These are phyloP conservation scores for Colletotrichum limetticola DNA, from an alignment of 2,329 filamentous ascomycete genomes.

Conservation along the genomic window DNA sequence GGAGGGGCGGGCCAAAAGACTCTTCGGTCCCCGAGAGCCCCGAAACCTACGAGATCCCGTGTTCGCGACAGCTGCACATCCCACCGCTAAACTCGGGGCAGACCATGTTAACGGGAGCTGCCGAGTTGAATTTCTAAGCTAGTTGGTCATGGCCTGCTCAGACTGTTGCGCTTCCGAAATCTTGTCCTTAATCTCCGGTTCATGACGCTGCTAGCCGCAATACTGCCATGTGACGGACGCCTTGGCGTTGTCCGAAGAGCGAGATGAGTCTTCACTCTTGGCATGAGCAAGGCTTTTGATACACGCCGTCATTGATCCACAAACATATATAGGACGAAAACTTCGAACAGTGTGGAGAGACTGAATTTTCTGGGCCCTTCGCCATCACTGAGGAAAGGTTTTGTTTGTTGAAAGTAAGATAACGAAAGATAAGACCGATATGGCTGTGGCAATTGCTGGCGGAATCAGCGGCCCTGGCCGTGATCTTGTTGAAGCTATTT, in stretches of 20 bases:
- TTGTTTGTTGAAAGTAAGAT: too few species aligned
- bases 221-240: not conserved
- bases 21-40: conserved; percentile 6
- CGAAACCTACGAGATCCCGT: not conserved
- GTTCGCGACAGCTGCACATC: not conserved
- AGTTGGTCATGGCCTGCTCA: not conserved
- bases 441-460: conserved; percentile 54
- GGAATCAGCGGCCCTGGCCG: conserved; percentile 56
- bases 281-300: not conserved
- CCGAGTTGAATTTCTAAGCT: not conserved
- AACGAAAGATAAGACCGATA: not conserved
- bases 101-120: not conserved
- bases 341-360: too few species aligned
- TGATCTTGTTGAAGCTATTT: conserved; percentile 57
- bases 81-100: too few species aligned
- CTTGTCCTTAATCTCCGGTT: not conserved
- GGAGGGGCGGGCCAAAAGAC: not conserved
- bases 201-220: not conserved
- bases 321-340: not conserved
- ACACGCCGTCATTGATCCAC: not conserved
- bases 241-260: not conserved
- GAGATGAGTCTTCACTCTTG: not conserved
- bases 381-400: too few species aligned
- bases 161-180: not conserved
- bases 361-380: too few species aligned